Conservation (phyloP, 352 stramenopile genomes). For the Globisporangium cylindrosporum region DNA sequence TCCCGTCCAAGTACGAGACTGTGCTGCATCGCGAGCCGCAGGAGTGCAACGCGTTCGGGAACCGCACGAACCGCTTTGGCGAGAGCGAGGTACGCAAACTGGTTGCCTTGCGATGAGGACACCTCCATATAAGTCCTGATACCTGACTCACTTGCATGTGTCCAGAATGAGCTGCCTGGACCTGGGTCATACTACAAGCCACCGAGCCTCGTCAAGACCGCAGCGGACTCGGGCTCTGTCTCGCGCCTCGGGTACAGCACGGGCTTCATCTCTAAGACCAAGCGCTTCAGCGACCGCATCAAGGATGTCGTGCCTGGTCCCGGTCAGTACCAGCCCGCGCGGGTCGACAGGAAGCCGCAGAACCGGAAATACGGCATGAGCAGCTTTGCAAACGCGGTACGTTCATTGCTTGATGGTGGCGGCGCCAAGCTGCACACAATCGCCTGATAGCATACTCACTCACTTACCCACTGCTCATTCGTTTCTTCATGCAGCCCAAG, state of each 20-base stretch:
- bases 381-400: constrained; percentile 58
- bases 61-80: constrained; percentile 62
- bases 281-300: constrained; percentile 58
- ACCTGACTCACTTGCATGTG: too few relatives aligned
- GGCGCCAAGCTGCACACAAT: too few relatives aligned
- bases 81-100: constrained; percentile 23
- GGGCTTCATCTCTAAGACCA: constrained; percentile 77
- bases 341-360: constrained; percentile 33
- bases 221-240: constrained; percentile 62
- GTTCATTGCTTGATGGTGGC: neutral
- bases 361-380: constrained; percentile 73
- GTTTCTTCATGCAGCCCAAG: constrained; percentile 24
- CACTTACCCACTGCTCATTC: neutral
- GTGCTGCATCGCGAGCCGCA: constrained; percentile 55
- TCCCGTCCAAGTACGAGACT: constrained; percentile 80
- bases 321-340: constrained; percentile 51
- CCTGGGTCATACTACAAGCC: constrained; percentile 71
- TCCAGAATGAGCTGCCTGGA: constrained; percentile 65
- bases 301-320: constrained; percentile 53
- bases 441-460: too few relatives aligned
- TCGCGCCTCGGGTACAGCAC: constrained; percentile 71
- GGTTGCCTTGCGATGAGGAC: too few relatives aligned
- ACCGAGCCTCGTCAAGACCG: constrained; percentile 56
- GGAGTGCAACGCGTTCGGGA: constrained; percentile 67
- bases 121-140: too few relatives aligned